A percentile compares a stretch with the other conserved stretches of the same genome.
Conservation (phyloP, 2,329 filamentous ascomycete species). For the Fusarium cyanostomum region DNA sequence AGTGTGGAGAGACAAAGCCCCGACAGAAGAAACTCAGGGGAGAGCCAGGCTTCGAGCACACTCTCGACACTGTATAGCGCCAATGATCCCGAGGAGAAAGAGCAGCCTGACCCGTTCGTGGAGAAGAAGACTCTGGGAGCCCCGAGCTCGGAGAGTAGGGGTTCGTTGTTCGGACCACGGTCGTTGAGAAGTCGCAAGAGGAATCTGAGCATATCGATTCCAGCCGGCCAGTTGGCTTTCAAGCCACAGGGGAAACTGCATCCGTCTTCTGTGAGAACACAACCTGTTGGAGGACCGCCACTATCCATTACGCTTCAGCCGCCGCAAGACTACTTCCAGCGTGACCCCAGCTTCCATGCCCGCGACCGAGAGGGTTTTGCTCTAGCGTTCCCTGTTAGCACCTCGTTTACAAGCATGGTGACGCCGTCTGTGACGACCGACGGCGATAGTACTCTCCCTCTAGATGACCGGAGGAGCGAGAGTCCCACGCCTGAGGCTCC, state of each 20-base stretch:
- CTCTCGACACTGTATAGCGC: constrained; percentile 67
- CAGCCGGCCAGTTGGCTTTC: constrained; percentile 16
- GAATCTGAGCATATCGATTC: constrained; percentile 35
- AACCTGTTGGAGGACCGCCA: constrained; percentile 33
- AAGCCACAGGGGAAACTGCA: constrained; percentile 29
- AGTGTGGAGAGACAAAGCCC: constrained; percentile 26
- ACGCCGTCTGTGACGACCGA: constrained; percentile 39
- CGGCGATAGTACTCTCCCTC: constrained; percentile 26
- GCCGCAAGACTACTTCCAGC: constrained; percentile 23
- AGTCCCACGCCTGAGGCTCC: constrained; percentile 20
- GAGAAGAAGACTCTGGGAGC: constrained; percentile 23
- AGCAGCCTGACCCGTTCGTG: constrained; percentile 47
- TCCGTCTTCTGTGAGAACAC: constrained; percentile 38
- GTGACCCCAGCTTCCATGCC: constrained; percentile 18
- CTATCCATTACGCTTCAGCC: constrained; percentile 33
- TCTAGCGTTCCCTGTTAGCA: constrained; percentile 36
- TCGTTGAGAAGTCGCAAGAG: constrained; percentile 27
- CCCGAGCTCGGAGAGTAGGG: constrained; percentile 15
- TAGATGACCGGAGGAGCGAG: constrained; percentile 10
- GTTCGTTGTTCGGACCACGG: constrained; percentile 31
- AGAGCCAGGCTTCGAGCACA: constrained; percentile 61
- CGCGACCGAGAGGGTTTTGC: constrained; percentile 27
- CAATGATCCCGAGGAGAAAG: constrained; percentile 56
- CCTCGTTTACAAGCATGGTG: constrained; percentile 40
- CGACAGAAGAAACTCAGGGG: constrained; percentile 45